Conservation (phyloP, 768 basidiomycete species). For the Leccinum arenicola region DNA sequence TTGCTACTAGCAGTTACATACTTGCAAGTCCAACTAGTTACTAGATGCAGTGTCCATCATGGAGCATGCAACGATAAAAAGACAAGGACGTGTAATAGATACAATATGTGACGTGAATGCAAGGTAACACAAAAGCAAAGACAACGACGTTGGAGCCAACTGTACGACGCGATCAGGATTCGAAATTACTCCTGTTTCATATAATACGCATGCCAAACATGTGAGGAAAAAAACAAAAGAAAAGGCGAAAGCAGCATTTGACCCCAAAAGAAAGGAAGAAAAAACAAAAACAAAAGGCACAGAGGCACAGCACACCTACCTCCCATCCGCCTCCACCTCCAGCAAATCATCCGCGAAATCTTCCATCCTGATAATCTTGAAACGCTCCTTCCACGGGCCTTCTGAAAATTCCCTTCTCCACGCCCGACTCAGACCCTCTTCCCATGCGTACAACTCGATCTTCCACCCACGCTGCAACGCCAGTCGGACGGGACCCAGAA, state of each 20-base stretch:
- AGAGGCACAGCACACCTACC: conserved; percentile 5
- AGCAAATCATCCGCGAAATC: conserved; percentile 61
- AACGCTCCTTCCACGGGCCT: conserved; percentile 39
- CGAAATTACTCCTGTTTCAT: neutral
- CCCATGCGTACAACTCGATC: conserved; percentile 95
- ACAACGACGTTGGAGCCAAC: neutral
- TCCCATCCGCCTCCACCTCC: conserved; percentile 35
- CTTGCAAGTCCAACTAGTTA: neutral
- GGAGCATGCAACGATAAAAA: neutral
- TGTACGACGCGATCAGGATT: neutral
- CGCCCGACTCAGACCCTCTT: conserved; percentile 72
- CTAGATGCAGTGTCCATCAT: neutral
- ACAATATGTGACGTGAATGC: conserved; percentile 9
- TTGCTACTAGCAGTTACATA: too few relatives aligned
- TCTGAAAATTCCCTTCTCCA: conserved; percentile 76
- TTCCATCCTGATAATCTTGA: conserved; percentile 62
- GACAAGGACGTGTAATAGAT: conserved; percentile 3
- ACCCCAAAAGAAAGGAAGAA: neutral
- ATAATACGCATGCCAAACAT: neutral
- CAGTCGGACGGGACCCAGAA: conserved; percentile 80
- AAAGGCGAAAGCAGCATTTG: neutral
- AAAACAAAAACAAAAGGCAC: neutral
- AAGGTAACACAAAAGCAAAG: conserved; percentile 8
- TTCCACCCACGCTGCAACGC: conserved; percentile 89
- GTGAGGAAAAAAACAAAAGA: neutral